These are phyloP conservation scores for Sporothrix pallida DNA, from an alignment of 2,329 filamentous ascomycete genomes.

Conservation along the genomic window DNA sequence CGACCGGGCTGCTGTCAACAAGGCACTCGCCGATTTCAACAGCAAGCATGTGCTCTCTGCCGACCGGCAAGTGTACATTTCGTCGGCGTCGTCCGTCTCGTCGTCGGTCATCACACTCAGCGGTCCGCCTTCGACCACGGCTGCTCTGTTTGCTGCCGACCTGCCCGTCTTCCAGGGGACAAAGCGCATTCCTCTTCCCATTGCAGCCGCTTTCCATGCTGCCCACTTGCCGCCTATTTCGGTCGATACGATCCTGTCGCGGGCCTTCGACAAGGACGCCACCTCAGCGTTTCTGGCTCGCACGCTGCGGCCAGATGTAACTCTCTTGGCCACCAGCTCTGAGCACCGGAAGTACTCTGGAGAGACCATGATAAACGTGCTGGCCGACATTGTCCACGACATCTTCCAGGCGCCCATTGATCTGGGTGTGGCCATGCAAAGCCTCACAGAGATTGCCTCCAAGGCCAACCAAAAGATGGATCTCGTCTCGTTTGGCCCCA, in stretches of 20 bases:
- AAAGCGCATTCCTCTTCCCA: not conserved
- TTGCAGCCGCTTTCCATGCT: not conserved
- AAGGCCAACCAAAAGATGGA: not conserved
- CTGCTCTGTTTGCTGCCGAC: not conserved
- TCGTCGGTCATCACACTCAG: slow-evolving; percentile 1
- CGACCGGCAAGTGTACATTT: slow-evolving; percentile 1
- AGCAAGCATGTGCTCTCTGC: not conserved
- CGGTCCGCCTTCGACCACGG: not conserved
- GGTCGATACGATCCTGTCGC: not conserved
- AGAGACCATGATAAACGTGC: not conserved
- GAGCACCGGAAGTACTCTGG: not conserved
- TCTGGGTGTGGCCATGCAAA: not conserved
- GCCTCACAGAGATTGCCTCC: not conserved
- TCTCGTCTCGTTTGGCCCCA: slow-evolving; percentile 14
- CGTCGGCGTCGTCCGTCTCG: not conserved
- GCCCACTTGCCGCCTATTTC: not conserved
- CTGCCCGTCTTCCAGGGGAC: not conserved
- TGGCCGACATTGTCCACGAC: slow-evolving; percentile 5
- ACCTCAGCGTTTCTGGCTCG: not conserved
- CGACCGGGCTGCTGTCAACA: not conserved
- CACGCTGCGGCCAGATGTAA: not conserved
- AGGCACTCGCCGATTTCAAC: not conserved
- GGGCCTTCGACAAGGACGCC: not conserved
- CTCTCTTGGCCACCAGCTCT: not conserved
- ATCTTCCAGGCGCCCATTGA: slow-evolving; percentile 19